A percentile compares a stretch with the other conserved stretches of the same genome.
These are phyloP conservation scores for Vitis rotundifolia DNA, from an alignment of 164 flowering plant species.

Conservation along the genomic window DNA sequence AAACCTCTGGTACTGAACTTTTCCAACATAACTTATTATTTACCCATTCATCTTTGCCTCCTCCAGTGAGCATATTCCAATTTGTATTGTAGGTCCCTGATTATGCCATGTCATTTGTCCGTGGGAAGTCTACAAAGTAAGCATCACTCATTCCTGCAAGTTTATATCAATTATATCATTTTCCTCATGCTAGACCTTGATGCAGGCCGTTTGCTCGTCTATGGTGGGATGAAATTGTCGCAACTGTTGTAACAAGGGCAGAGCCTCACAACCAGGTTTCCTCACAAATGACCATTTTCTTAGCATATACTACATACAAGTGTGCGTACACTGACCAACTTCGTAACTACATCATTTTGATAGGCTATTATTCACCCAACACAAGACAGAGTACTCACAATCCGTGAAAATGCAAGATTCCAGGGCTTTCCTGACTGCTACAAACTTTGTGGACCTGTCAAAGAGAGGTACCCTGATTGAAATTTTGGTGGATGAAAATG, in stretches of 20 bases:
- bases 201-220: conserved; percentile 79
- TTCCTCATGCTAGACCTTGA: not conserved
- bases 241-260: conserved; percentile 86
- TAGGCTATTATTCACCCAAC: conserved; percentile 66
- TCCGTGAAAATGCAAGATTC: conserved; percentile 83
- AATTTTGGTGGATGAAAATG: too few species aligned
- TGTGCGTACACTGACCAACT: not conserved
- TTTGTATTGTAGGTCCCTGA: conserved; percentile 62
- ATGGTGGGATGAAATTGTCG: conserved; percentile 89
- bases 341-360: not conserved
- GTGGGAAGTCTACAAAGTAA: conserved; percentile 74
- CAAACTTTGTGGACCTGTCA: conserved; percentile 56
- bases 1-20: conserved; percentile 63
- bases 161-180: not conserved
- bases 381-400: conserved; percentile 78
- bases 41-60: not conserved
- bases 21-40: not conserved
- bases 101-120: conserved; percentile 66
- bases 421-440: conserved; percentile 86
- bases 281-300: not conserved
- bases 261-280: conserved; percentile 91
- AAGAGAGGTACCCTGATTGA: conserved; percentile 38
- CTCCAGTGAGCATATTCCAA: not conserved
- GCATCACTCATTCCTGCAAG: not conserved
- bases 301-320: not conserved